phyloP scores from a whole-genome alignment of 176 grass and related monocot genomes.

The Lolium rigidum region DNA sequence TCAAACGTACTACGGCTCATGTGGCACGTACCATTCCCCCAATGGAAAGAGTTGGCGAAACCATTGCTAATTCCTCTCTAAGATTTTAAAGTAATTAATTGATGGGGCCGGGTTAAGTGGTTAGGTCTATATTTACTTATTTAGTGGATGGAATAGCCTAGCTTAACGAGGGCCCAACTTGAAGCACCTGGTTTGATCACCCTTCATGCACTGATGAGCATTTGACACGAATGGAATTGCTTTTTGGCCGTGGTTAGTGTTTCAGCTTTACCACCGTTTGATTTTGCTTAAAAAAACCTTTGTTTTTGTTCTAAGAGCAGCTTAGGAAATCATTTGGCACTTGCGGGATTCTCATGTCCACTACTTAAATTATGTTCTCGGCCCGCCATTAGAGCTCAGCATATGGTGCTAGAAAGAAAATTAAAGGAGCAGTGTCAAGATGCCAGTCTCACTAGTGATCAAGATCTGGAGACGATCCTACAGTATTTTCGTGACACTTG shows the following conservation, averaged over 20 bases:
- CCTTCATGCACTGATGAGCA: constrained; percentile 18
- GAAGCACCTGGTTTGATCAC: not conserved
- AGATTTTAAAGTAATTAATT: not conserved
- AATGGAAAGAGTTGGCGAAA: not conserved
- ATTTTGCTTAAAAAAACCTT: not conserved
- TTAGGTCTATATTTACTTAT: not conserved
- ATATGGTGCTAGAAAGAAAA: constrained; percentile 9
- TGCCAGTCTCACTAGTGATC: not conserved
- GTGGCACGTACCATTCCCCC: not conserved
- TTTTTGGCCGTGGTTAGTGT: constrained; percentile 29
- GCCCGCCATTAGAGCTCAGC: not conserved
- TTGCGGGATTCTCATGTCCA: constrained; percentile 22
- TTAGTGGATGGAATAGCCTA: not conserved
- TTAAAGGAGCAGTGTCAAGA: not conserved
- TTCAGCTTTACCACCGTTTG: constrained; percentile 8
- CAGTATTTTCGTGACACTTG: not conserved
- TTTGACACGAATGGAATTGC: not conserved
- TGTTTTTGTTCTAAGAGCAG: not conserved
- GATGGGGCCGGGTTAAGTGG: constrained; percentile 19
- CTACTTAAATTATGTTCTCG: constrained; percentile 8
- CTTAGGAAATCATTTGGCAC: not conserved
- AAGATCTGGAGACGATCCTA: not conserved
- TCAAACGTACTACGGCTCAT: not conserved
- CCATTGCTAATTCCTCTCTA: too few relatives aligned
- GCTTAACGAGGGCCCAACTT: constrained; percentile 3